Conservation (phyloP, 2,329 filamentous ascomycete species). For the Talaromyces marneffei region DNA sequence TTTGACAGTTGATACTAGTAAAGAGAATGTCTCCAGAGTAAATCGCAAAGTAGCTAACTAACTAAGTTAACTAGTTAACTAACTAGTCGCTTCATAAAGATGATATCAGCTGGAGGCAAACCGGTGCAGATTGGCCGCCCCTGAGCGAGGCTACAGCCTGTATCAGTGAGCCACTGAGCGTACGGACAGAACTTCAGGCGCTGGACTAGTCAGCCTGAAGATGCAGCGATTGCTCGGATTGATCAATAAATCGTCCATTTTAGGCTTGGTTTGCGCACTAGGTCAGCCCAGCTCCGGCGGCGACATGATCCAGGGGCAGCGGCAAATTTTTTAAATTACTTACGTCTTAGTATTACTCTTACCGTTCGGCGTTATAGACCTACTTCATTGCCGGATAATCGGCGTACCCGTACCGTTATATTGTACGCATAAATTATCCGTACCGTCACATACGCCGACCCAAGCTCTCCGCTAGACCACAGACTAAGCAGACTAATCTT, state of each 20-base stretch:
- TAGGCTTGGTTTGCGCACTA: neutral
- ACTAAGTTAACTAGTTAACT: neutral
- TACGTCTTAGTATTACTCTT: neutral
- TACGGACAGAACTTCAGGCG: neutral
- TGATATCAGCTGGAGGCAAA: neutral
- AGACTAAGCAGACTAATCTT: neutral
- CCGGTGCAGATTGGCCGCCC: neutral
- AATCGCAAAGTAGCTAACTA: too few relatives aligned
- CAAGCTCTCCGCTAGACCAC: neutral
- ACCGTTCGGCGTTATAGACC: too few relatives aligned
- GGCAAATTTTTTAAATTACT: neutral
- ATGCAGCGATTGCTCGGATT: neutral
- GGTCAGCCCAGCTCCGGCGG: neutral
- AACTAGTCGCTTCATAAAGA: neutral
- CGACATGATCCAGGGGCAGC: neutral
- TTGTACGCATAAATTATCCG: neutral
- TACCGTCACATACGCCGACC: neutral
- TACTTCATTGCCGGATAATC: too few relatives aligned
- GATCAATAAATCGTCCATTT: neutral
- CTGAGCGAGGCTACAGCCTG: neutral
- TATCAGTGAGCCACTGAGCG: neutral
- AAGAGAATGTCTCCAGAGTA: too few relatives aligned
- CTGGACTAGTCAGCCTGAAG: too few relatives aligned
- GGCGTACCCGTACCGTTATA: neutral
- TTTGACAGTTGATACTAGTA: too few relatives aligned